These are phyloP conservation scores for Cladosporium sp. DNA, from an alignment of 2,329 filamentous ascomycete genomes.

Conservation along the genomic window DNA sequence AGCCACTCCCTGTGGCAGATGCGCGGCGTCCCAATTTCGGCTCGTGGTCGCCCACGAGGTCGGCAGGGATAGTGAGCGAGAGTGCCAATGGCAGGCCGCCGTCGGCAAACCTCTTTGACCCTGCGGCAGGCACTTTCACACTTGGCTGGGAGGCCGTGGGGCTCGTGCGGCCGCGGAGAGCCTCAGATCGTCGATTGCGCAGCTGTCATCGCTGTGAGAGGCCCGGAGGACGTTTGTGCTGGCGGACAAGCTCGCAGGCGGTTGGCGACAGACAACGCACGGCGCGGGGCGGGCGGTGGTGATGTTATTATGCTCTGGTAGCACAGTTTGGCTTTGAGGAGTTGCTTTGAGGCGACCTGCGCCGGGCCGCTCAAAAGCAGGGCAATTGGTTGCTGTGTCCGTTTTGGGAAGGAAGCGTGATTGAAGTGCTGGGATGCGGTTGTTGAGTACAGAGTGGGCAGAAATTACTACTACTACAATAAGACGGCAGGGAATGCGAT, in stretches of 20 bases:
- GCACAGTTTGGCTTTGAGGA: background rate
- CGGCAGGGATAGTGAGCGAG: background rate
- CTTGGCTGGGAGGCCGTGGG: background rate
- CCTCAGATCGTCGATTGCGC: slow-evolving; percentile 2
- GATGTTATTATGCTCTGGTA: background rate
- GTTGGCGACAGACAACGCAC: background rate
- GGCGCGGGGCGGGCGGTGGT: background rate
- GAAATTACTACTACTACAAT: no score
- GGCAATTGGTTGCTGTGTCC: background rate
- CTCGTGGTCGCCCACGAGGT: slow-evolving; percentile 5
- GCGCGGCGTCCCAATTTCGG: slow-evolving; percentile 2
- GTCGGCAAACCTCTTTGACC: background rate
- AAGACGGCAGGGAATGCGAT: background rate
- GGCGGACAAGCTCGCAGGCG: background rate
- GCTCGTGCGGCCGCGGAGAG: background rate
- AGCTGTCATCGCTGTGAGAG: background rate
- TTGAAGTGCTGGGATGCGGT: background rate
- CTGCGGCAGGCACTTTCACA: background rate
- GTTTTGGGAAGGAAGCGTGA: background rate
- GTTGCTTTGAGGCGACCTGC: background rate
- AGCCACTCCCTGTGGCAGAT: slow-evolving; percentile 1
- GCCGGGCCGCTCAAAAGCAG: slow-evolving; percentile 3
- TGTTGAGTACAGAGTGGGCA: background rate
- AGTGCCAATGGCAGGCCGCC: background rate
- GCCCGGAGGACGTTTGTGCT: background rate